Conservation (phyloP, 2,329 filamentous ascomycete species). For the Penicillium sp. region DNA sequence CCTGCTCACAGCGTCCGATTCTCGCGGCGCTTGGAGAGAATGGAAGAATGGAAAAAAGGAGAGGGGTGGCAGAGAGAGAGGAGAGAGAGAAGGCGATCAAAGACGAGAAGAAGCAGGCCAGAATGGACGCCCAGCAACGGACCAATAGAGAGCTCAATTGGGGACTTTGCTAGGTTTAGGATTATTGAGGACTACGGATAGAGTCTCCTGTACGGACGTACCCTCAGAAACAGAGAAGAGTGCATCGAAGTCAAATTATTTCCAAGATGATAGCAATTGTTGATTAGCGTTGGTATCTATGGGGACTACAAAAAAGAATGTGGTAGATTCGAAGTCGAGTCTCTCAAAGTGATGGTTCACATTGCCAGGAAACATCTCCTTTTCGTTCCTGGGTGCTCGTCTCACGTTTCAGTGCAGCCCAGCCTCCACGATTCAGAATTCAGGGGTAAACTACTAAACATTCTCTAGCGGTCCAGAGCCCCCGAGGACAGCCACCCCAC, state of each 20-base stretch:
- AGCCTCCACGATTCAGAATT: conserved; percentile 11
- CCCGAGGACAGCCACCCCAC: conserved; percentile 15
- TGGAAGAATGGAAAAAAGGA: conserved; percentile 21
- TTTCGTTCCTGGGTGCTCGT: neutral
- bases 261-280: neutral
- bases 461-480: conserved; percentile 14
- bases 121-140: neutral
- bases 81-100: neutral
- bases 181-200: neutral
- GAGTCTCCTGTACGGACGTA: neutral
- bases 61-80: conserved; percentile 13
- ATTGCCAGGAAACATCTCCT: neutral
- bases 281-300: neutral
- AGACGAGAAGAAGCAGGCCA: neutral
- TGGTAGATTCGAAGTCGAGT: neutral
- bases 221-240: neutral
- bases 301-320: neutral
- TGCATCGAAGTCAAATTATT: neutral
- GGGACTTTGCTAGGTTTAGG: neutral
- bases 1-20: conserved; percentile 42
- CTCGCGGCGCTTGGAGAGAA: conserved; percentile 36
- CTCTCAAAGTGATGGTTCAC: neutral
- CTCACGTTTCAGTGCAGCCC: neutral
- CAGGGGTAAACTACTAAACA: conserved; percentile 23
- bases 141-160: neutral